Percentiles rank a stretch among this genome's conserved stretches.
Conservation (phyloP, 2,329 filamentous ascomycete species). For the Didymella pinodella region DNA sequence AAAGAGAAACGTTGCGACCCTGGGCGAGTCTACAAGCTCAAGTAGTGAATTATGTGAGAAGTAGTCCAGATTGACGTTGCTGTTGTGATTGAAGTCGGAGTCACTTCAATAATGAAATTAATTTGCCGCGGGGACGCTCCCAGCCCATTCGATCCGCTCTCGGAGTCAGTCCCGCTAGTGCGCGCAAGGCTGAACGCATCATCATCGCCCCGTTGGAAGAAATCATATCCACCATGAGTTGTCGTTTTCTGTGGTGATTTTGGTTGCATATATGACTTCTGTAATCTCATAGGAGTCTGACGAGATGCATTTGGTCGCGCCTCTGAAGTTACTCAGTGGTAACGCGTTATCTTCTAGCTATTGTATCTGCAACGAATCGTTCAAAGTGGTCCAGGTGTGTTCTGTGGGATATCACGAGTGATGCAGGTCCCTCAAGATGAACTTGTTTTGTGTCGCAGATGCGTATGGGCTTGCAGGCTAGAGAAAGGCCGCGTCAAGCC, state of each 20-base stretch:
- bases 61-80: constrained; percentile 21
- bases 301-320: too few relatives aligned
- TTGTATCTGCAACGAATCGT: background rate
- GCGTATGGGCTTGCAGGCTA: background rate
- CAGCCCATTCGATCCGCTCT: constrained; percentile 19
- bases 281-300: background rate
- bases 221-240: background rate
- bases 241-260: background rate
- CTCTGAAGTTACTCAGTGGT: too few relatives aligned
- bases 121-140: constrained; percentile 33
- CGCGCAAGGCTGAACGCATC: constrained; percentile 17
- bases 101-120: constrained; percentile 31
- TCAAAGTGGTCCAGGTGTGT: background rate
- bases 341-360: background rate
- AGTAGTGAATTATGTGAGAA: constrained; percentile 10
- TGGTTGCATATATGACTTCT: background rate
- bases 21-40: constrained; percentile 2
- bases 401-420: background rate
- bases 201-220: background rate
- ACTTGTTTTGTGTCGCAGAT: background rate
- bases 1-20: background rate
- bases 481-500: background rate
- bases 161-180: constrained; percentile 21
- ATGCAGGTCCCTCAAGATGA: background rate
- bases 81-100: constrained; percentile 28